phyloP scores from a whole-genome alignment of 495 filamentous ascomycete genomes.

The Podospora fimiseda region DNA sequence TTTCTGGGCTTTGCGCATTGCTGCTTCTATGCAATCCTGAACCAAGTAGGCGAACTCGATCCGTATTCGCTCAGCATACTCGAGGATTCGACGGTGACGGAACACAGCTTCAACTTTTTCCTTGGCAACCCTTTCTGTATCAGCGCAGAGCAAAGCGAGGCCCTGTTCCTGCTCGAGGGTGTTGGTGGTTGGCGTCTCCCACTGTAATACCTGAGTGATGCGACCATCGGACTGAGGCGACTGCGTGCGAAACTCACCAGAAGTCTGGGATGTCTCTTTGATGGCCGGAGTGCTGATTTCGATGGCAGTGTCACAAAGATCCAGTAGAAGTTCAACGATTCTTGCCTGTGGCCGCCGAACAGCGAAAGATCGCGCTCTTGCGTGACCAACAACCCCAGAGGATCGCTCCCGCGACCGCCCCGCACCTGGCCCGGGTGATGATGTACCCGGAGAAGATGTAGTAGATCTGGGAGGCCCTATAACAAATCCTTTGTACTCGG shows the following conservation, averaged over 20 bases:
- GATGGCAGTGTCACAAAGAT: constrained; percentile 90
- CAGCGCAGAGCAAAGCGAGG: constrained; percentile 74
- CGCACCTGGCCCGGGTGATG: constrained; percentile 54
- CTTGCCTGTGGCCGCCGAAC: constrained; percentile 81
- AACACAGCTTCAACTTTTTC: constrained; percentile 89
- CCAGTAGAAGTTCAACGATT: constrained; percentile 89
- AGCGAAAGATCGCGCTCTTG: constrained; percentile 72
- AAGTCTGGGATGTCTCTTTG: constrained; percentile 66
- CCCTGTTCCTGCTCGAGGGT: constrained; percentile 94
- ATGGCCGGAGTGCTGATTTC: constrained; percentile 92
- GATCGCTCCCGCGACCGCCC: constrained; percentile 77
- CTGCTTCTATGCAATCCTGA: constrained; percentile 89
- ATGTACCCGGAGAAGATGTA: constrained; percentile 53
- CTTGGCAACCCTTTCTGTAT: constrained; percentile 75
- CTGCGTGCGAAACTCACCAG: constrained; percentile 74
- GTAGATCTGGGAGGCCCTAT: constrained; percentile 72
- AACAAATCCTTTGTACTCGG: constrained; percentile 85
- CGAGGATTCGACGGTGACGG: constrained; percentile 85
- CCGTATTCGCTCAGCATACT: constrained; percentile 93
- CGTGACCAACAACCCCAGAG: constrained; percentile 57
- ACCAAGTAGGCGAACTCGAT: constrained; percentile 86
- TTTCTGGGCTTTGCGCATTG: constrained; percentile 80
- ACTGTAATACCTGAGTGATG: constrained; percentile 86
- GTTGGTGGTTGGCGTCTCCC: constrained; percentile 86
- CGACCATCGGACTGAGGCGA: constrained; percentile 93